These are phyloP conservation scores for Chaetoceros muelleri DNA, from an alignment of 108 stramenopile species.

Conservation along the genomic window DNA sequence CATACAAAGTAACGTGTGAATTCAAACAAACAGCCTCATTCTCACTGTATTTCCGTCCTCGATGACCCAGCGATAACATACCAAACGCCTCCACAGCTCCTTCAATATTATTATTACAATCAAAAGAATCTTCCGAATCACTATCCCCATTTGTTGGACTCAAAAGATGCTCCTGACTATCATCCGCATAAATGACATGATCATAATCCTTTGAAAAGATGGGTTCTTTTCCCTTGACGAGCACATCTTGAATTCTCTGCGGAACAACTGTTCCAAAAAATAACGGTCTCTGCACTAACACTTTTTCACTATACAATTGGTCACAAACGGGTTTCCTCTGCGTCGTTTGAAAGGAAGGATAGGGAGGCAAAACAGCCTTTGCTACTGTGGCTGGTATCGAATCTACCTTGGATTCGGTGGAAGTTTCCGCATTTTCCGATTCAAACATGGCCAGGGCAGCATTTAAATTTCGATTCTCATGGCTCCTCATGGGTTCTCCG, in stretches of 20 bases:
- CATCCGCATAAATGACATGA: constrained; percentile 6
- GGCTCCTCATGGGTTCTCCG: not conserved
- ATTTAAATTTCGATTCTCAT: not conserved
- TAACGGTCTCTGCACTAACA: constrained; percentile 59
- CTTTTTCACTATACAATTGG: constrained; percentile 54
- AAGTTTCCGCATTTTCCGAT: not conserved
- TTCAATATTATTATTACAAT: constrained; percentile 57
- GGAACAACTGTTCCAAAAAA: constrained; percentile 73
- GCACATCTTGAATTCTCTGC: constrained; percentile 21
- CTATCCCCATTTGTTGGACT: constrained; percentile 15
- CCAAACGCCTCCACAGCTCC: constrained; percentile 65
- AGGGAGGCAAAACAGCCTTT: too few relatives aligned
- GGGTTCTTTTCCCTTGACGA: constrained; percentile 42
- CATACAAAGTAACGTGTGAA: constrained; percentile 17
- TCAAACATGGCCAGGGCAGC: not conserved
- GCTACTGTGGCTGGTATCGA: constrained; percentile 4
- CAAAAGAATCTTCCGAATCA: constrained; percentile 15
- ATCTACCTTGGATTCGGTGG: not conserved
- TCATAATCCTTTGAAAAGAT: constrained; percentile 16
- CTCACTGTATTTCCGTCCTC: constrained; percentile 8
- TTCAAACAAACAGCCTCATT: not conserved
- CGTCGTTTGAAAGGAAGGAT: too few relatives aligned
- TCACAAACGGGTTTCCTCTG: constrained; percentile 5
- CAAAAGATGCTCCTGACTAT: constrained; percentile 11
- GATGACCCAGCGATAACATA: constrained; percentile 2